Evolutionary conservation across 306 rosid species (phyloP).

Genomic region (Vigna unguiculata): DNA sequence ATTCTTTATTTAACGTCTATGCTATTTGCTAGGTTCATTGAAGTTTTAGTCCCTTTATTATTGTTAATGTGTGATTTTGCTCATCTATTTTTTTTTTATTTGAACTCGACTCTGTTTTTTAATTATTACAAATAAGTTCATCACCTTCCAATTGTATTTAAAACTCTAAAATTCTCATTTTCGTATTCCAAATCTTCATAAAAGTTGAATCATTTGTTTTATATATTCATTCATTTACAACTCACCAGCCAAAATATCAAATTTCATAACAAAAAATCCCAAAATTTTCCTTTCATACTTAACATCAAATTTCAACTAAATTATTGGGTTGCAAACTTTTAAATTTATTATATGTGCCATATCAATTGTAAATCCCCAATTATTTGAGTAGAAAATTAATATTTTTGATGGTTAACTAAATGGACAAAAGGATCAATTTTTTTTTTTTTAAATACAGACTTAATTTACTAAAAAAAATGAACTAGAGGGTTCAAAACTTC

Average conservation of each 20-base stretch:
- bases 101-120: not conserved
- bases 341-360: not conserved
- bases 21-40: not conserved
- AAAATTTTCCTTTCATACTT: not conserved
- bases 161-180: not conserved
- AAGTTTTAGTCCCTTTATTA: not conserved
- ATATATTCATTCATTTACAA: not conserved
- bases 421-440: not conserved
- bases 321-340: not conserved
- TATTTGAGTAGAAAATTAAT: not conserved
- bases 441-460: not conserved
- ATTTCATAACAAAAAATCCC: not conserved
- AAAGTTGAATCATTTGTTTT: not conserved
- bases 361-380: not conserved
- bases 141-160: not conserved
- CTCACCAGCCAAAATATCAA: not conserved
- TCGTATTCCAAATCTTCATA: not conserved
- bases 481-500: not conserved
- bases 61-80: not conserved
- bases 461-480: not conserved
- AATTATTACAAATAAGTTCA: not conserved
- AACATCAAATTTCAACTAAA: not conserved
- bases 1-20: slow-evolving; percentile 1
- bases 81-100: not conserved
- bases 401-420: not conserved